Conservation (phyloP, 371 early-diverging fungal species). For the Apophysomyces sp. region DNA sequence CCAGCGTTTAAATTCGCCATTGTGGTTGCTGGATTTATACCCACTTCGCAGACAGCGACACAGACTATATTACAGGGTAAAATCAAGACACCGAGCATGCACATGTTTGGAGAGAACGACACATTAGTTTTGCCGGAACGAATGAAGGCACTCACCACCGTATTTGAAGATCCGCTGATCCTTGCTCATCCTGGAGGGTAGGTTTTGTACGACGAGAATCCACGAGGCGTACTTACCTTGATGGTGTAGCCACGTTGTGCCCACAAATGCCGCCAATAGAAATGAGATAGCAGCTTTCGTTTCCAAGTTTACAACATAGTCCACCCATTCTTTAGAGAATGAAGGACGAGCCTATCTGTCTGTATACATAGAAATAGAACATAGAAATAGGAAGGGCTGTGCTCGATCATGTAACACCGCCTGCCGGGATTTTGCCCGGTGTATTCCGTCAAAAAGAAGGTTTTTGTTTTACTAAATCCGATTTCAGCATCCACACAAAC, state of each 20-base stretch:
- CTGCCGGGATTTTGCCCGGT: neutral
- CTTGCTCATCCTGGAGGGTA: slow-evolving; percentile 56
- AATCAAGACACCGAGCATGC: slow-evolving; percentile 59
- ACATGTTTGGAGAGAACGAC: slow-evolving; percentile 67
- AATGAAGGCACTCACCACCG: slow-evolving; percentile 37
- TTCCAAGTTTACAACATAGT: slow-evolving; percentile 28
- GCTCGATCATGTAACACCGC: neutral
- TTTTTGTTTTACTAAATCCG: neutral
- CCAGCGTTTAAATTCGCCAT: slow-evolving; percentile 62
- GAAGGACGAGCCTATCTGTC: too few species aligned
- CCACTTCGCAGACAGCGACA: slow-evolving; percentile 33
- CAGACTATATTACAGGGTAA: slow-evolving; percentile 32
- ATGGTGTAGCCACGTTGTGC: slow-evolving; percentile 60
- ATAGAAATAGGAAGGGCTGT: neutral
- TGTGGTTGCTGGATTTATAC: slow-evolving; percentile 60
- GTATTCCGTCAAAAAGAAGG: neutral
- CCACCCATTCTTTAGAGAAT: neutral
- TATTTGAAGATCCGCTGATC: slow-evolving; percentile 33
- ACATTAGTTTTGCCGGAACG: slow-evolving; percentile 49
- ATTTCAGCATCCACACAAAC: neutral
- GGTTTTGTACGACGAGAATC: slow-evolving; percentile 5
- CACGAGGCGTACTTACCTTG: neutral
- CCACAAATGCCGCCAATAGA: slow-evolving; percentile 63
- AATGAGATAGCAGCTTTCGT: slow-evolving; percentile 61
- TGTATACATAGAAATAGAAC: neutral